Conservation (phyloP, 768 basidiomycete species). For the Russula virescens region DNA sequence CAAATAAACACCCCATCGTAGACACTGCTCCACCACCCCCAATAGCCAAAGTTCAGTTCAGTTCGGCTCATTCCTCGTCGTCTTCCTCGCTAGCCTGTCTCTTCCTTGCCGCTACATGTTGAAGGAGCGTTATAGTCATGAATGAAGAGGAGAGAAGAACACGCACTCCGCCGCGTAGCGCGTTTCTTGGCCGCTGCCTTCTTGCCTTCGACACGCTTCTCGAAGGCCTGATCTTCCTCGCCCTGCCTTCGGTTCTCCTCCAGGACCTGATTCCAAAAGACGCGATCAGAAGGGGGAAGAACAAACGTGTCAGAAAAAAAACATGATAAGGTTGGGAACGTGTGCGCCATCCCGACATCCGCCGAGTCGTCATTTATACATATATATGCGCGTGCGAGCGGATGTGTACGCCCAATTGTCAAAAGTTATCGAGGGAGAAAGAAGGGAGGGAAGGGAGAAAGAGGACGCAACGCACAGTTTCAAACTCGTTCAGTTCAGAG, state of each 20-base stretch:
- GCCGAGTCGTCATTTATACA: too few species aligned
- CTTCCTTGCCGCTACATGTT: conserved; percentile 4
- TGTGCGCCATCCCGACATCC: too few species aligned
- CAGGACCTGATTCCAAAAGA: conserved; percentile 52
- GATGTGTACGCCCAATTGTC: too few species aligned
- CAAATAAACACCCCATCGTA: too few species aligned
- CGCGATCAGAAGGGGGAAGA: neutral
- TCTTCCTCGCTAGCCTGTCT: conserved; percentile 13
- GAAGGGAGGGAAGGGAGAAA: neutral
- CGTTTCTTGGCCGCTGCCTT: conserved; percentile 73
- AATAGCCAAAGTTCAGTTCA: too few species aligned
- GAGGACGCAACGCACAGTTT: conserved; percentile 46
- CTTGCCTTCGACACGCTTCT: conserved; percentile 80
- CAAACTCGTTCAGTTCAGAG: conserved; percentile 91
- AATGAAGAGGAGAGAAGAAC: neutral
- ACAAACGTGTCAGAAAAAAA: neutral
- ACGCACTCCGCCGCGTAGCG: conserved; percentile 45
- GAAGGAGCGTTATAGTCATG: too few species aligned
- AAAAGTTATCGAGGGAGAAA: neutral
- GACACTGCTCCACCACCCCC: too few species aligned
- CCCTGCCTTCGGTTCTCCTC: conserved; percentile 81
- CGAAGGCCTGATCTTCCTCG: conserved; percentile 84
- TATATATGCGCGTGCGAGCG: neutral
- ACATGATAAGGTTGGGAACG: too few species aligned
- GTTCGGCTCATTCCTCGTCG: conserved; percentile 10